phyloP scores from a whole-genome alignment of 2,329 filamentous ascomycete species.

The Endothia cerciana region DNA sequence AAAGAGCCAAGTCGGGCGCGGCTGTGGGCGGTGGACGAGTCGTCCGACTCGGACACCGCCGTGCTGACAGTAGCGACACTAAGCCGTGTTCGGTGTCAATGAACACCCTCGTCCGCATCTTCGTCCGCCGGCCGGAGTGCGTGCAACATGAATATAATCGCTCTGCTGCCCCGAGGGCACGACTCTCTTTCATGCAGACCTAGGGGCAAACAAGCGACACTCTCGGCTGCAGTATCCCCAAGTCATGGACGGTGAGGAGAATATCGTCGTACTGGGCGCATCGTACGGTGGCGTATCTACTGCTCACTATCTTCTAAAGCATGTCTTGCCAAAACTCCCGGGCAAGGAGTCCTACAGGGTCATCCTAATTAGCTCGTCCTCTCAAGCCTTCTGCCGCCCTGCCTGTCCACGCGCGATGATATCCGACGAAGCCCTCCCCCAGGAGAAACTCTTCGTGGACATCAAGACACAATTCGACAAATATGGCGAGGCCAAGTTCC shows the following conservation, averaged over 20 bases:
- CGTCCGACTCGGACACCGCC: not conserved
- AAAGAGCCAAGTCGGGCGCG: not conserved
- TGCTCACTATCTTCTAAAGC: slow-evolving; percentile 58
- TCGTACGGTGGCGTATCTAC: slow-evolving; percentile 56
- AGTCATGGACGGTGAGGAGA: slow-evolving; percentile 32
- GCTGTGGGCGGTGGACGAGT: not conserved
- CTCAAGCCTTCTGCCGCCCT: slow-evolving; percentile 46
- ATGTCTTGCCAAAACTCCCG: slow-evolving; percentile 49
- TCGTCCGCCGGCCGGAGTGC: not conserved
- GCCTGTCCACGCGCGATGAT: slow-evolving; percentile 52
- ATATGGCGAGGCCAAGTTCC: slow-evolving; percentile 43
- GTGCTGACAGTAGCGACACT: not conserved
- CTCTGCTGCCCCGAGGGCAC: no score
- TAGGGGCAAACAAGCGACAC: not conserved
- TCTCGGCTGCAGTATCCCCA: not conserved
- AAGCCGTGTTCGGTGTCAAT: no score
- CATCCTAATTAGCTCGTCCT: slow-evolving; percentile 47
- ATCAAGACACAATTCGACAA: slow-evolving; percentile 44
- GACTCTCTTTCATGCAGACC: no score
- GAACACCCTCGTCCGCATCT: not conserved
- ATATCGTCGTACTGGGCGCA: slow-evolving; percentile 57
- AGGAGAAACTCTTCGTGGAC: slow-evolving; percentile 49
- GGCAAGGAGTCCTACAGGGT: slow-evolving; percentile 44
- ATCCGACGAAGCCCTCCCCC: slow-evolving; percentile 47
- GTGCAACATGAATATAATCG: not conserved